Conservation (phyloP, 2,329 filamentous ascomycete species). For the Talaromyces sp. region DNA sequence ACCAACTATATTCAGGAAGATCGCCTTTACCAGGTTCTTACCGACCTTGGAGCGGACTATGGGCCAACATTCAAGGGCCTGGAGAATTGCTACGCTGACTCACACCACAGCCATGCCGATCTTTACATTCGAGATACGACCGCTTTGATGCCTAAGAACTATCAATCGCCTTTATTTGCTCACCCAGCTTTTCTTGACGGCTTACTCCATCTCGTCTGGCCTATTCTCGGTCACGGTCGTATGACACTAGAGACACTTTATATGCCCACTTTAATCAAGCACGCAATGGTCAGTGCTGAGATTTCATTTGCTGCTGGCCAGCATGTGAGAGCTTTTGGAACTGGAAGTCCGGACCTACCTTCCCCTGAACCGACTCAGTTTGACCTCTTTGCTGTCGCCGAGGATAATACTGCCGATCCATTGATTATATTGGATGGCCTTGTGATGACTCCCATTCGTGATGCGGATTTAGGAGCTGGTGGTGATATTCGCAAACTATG, state of each 20-base stretch:
- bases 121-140: slow-evolving; percentile 45
- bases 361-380: slow-evolving; percentile 13
- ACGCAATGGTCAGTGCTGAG: slow-evolving; percentile 23
- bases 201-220: slow-evolving; percentile 30
- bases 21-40: slow-evolving; percentile 48
- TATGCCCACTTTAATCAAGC: slow-evolving; percentile 33
- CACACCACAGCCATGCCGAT: slow-evolving; percentile 25
- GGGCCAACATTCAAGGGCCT: slow-evolving; percentile 53
- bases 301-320: slow-evolving; percentile 21
- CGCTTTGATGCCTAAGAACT: slow-evolving; percentile 44
- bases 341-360: slow-evolving; percentile 11
- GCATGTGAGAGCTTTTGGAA: slow-evolving; percentile 20
- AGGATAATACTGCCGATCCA: slow-evolving; percentile 19
- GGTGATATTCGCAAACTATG: slow-evolving; percentile 21
- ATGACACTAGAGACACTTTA: slow-evolving; percentile 32
- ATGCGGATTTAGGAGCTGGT: slow-evolving; percentile 13
- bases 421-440: slow-evolving; percentile 24
- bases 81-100: slow-evolving; percentile 43
- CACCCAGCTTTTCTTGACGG: slow-evolving; percentile 49
- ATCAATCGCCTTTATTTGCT: slow-evolving; percentile 45
- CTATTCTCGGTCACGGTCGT: slow-evolving; percentile 31
- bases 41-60: slow-evolving; percentile 49
- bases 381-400: slow-evolving; percentile 20
- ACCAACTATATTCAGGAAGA: slow-evolving; percentile 29
- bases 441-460: slow-evolving; percentile 27